Evolutionary conservation across 1,284 basidiomycete species (phyloP).

Genomic region (Ganoderma lucidum): DNA sequence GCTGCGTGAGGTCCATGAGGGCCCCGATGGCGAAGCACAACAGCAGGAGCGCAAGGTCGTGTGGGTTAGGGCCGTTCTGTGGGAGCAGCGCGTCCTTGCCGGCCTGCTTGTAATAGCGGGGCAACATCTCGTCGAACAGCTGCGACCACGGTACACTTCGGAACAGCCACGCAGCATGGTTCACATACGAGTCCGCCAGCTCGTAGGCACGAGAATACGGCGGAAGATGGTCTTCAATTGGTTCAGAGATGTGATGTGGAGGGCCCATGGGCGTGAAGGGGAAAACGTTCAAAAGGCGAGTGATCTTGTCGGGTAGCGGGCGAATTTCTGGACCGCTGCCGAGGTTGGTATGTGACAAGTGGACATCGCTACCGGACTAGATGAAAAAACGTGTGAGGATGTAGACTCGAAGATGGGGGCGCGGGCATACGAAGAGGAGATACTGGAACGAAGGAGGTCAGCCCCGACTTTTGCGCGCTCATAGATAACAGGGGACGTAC

Average conservation of each 20-base stretch:
- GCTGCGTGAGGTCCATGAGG: constrained; percentile 67
- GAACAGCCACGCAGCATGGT: constrained; percentile 61
- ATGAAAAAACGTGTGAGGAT: constrained; percentile 13
- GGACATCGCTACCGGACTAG: constrained; percentile 38
- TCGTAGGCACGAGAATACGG: constrained; percentile 52
- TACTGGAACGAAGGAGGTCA: constrained; percentile 34
- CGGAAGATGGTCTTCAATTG: constrained; percentile 52
- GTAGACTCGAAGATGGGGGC: constrained; percentile 8
- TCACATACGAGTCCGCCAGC: constrained; percentile 69
- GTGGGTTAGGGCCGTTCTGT: constrained; percentile 49
- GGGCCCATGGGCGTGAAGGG: constrained; percentile 70
- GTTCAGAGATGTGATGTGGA: constrained; percentile 50
- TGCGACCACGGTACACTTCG: constrained; percentile 66
- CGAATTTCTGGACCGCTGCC: constrained; percentile 44
- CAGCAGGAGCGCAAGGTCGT: constrained; percentile 65
- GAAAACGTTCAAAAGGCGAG: constrained; percentile 65
- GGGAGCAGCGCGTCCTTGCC: constrained; percentile 24
- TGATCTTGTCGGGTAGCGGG: constrained; percentile 49
- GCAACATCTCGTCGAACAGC: constrained; percentile 66
- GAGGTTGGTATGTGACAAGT: constrained; percentile 36
- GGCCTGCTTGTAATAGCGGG: constrained; percentile 60
- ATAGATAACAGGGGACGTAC: constrained; percentile 37
- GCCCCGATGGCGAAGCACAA: constrained; percentile 68
- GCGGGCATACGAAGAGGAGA: constrained; percentile 38
- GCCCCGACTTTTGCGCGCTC: background rate